Evolutionary conservation across 2,329 filamentous ascomycete species (phyloP).

Genomic region (Ustilaginoidea virens): DNA sequence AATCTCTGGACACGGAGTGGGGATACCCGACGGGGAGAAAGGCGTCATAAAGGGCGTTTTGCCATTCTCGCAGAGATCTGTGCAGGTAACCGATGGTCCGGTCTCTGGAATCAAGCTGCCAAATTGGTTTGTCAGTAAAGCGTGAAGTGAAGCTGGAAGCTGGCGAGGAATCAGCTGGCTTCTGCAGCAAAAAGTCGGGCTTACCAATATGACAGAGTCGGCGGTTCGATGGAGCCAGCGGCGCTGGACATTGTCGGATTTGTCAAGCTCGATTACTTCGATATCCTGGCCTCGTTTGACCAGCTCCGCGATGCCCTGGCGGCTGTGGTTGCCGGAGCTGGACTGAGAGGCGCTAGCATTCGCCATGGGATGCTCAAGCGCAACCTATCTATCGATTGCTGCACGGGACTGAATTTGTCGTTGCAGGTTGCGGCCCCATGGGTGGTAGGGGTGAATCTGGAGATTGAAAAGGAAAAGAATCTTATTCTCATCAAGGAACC

Average conservation of each 20-base stretch:
- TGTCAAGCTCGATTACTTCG: constrained; percentile 22
- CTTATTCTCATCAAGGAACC: too few relatives aligned
- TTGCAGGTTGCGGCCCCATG: too few relatives aligned
- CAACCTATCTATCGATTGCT: too few relatives aligned
- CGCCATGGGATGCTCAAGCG: too few relatives aligned
- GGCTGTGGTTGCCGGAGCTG: too few relatives aligned
- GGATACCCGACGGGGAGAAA: constrained; percentile 85
- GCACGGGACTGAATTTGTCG: too few relatives aligned
- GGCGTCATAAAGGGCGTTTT: constrained; percentile 40
- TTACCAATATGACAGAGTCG: constrained; percentile 14
- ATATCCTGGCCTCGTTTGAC: constrained; percentile 12
- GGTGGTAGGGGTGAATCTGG: too few relatives aligned
- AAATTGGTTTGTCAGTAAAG: constrained; percentile 4
- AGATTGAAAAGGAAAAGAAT: too few relatives aligned
- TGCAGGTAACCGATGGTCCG: constrained; percentile 11
- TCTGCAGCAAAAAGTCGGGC: not conserved
- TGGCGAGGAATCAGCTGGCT: not conserved
- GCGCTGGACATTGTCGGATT: constrained; percentile 18
- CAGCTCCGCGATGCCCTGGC: constrained; percentile 10
- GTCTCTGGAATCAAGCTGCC: constrained; percentile 10
- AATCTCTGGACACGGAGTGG: constrained; percentile 72
- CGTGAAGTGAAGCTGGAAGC: too few relatives aligned
- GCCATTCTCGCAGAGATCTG: constrained; percentile 17
- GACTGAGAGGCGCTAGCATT: too few relatives aligned
- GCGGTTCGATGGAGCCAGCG: constrained; percentile 18